phyloP scores from a whole-genome alignment of 73 alveolate genomes.

The Tetrahymena borealis region DNA sequence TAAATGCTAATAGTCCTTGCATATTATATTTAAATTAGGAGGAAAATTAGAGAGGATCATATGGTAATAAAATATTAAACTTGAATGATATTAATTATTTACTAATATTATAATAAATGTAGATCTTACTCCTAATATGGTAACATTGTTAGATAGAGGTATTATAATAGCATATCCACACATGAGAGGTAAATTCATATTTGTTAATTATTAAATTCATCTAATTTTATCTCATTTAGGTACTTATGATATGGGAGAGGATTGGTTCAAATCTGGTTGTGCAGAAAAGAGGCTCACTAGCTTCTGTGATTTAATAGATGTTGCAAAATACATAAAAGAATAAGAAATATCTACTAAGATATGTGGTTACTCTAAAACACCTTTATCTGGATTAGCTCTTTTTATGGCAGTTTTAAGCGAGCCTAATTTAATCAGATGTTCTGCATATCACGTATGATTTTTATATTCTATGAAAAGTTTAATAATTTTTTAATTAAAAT shows the following conservation, averaged over 20 bases:
- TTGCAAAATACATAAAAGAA: background rate
- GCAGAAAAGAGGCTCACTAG: background rate
- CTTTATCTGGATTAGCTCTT: background rate
- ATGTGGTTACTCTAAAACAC: background rate
- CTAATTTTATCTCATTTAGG: background rate
- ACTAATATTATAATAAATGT: background rate
- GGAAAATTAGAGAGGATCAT: background rate
- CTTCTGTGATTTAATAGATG: background rate
- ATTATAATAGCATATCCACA: background rate
- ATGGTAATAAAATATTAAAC: background rate
- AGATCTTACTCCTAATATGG: background rate
- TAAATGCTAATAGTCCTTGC: background rate
- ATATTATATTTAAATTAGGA: background rate
- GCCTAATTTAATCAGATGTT: background rate
- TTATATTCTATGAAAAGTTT: background rate
- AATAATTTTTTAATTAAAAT: background rate
- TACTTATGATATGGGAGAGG: background rate
- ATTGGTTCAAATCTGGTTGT: background rate
- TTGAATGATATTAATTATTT: background rate
- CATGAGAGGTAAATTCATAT: background rate
- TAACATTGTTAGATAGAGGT: background rate
- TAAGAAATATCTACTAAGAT: background rate
- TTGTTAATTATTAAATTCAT: background rate
- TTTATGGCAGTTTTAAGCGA: background rate
- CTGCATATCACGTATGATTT: background rate